phyloP scores from a whole-genome alignment of 1,139 yeast species.

The Blastobotrys ciferrii region DNA sequence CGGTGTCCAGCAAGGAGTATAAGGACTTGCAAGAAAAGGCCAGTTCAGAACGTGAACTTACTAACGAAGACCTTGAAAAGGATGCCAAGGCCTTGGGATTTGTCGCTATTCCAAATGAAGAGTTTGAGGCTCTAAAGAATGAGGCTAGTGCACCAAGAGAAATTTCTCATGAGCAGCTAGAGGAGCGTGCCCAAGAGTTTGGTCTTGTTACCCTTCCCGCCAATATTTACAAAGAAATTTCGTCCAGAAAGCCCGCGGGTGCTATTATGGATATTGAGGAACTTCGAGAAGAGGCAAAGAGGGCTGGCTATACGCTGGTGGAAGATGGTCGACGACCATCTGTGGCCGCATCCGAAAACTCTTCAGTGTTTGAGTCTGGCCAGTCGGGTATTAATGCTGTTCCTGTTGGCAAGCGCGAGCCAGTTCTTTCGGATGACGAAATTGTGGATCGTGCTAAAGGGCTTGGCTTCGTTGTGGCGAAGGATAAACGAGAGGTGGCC shows the following conservation, averaged over 20 bases:
- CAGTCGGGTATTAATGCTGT: conserved; percentile 25
- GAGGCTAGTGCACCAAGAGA: conserved; percentile 18
- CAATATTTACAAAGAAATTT: conserved; percentile 18
- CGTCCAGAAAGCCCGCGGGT: conserved; percentile 9
- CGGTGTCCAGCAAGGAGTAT: conserved; percentile 22
- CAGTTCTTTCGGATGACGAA: conserved; percentile 4
- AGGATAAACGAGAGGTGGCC: conserved; percentile 22
- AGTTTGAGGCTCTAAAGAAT: conserved; percentile 18
- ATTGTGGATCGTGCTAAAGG: conserved; percentile 13
- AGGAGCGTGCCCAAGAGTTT: conserved; percentile 24
- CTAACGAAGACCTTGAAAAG: neutral
- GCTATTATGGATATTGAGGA: conserved; percentile 17
- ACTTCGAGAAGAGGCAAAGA: conserved; percentile 23
- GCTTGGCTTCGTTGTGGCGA: conserved; percentile 8
- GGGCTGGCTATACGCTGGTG: conserved; percentile 43
- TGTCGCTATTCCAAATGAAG: conserved; percentile 20
- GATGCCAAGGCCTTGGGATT: neutral
- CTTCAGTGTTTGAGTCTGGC: conserved; percentile 28
- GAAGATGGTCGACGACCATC: conserved; percentile 2
- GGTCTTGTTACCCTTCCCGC: conserved; percentile 29
- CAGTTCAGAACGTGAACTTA: conserved; percentile 11
- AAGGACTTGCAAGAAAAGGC: conserved; percentile 17
- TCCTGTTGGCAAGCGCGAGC: conserved; percentile 14
- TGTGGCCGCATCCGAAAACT: conserved; percentile 7
- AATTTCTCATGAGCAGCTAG: conserved; percentile 26